Conservation (phyloP, 2,329 filamentous ascomycete species). For the Aspergillus novofumigatus region DNA sequence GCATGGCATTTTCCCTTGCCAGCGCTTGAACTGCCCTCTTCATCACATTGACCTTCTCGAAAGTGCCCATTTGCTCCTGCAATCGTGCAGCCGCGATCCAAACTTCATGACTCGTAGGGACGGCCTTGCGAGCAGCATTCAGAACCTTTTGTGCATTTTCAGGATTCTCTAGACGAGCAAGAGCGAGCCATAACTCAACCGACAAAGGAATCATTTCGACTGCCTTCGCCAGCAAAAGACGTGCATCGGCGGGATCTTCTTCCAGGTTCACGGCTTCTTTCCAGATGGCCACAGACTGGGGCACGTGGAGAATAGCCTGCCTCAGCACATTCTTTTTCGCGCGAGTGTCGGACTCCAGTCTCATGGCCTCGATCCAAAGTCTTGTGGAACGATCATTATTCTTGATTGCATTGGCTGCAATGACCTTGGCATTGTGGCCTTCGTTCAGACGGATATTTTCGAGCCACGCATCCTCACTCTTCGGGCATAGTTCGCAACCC, state of each 20-base stretch:
- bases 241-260: slow-evolving; percentile 82
- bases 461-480: slow-evolving; percentile 92
- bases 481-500: slow-evolving; percentile 86
- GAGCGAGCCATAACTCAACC: slow-evolving; percentile 89
- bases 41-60: slow-evolving; percentile 83
- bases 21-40: slow-evolving; percentile 86
- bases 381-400: slow-evolving; percentile 83
- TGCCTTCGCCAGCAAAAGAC: slow-evolving; percentile 84
- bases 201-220: slow-evolving; percentile 92
- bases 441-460: slow-evolving; percentile 94
- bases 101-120: slow-evolving; percentile 89
- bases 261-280: slow-evolving; percentile 96
- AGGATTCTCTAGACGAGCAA: slow-evolving; percentile 82
- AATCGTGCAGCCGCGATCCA: slow-evolving; percentile 93
- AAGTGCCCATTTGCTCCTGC: slow-evolving; percentile 83
- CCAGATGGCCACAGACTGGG: slow-evolving; percentile 95
- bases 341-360: slow-evolving; percentile 73
- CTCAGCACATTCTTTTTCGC: slow-evolving; percentile 91
- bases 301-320: slow-evolving; percentile 86
- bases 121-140: slow-evolving; percentile 89
- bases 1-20: slow-evolving; percentile 89
- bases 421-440: slow-evolving; percentile 88
- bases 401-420: slow-evolving; percentile 88
- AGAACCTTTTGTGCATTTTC: slow-evolving; percentile 93
- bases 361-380: slow-evolving; percentile 94